phyloP scores from a whole-genome alignment of 768 basidiomycete species.

The Multifurca ochricompacta region DNA sequence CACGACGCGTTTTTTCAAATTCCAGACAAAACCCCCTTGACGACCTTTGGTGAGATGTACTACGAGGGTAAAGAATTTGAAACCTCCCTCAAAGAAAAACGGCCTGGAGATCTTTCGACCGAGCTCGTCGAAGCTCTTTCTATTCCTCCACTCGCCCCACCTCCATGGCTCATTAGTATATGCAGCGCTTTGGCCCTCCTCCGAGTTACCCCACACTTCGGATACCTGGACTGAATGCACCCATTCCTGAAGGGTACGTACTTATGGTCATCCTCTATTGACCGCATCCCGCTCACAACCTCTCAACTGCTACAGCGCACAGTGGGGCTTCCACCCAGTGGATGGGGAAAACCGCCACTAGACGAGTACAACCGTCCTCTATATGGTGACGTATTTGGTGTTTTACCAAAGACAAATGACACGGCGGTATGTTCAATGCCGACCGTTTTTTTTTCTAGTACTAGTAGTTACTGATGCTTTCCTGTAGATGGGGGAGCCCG shows the following conservation, averaged over 20 bases:
- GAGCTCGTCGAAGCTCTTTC: conserved; percentile 97
- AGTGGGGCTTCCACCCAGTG: conserved; percentile 99
- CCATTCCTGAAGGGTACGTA: conserved; percentile 91
- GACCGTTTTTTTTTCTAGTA: background rate
- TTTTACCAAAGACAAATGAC: conserved; percentile 71
- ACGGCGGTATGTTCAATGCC: conserved; percentile 50
- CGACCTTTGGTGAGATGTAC: conserved; percentile 98
- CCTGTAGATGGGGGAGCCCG: conserved; percentile 74
- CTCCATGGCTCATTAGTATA: conserved; percentile 99
- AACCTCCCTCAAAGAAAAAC: conserved; percentile 92
- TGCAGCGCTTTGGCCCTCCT: conserved; percentile 98
- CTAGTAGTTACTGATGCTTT: conserved; percentile 13
- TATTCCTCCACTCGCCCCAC: conserved; percentile 95
- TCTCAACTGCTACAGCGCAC: conserved; percentile 49
- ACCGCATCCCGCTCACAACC: conserved; percentile 8
- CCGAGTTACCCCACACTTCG: conserved; percentile 95
- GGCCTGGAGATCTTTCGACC: conserved; percentile 94
- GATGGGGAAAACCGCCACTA: conserved; percentile 98
- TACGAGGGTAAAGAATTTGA: conserved; percentile 99
- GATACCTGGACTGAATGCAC: conserved; percentile 92
- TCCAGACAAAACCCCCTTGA: conserved; percentile 87
- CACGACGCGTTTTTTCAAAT: conserved; percentile 99
- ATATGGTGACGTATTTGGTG: conserved; percentile 98
- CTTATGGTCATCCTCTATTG: background rate
- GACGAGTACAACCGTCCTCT: conserved; percentile 97